Conservation (phyloP, 2,329 filamentous ascomycete genomes). For the Trichoderma arundinaceum region DNA sequence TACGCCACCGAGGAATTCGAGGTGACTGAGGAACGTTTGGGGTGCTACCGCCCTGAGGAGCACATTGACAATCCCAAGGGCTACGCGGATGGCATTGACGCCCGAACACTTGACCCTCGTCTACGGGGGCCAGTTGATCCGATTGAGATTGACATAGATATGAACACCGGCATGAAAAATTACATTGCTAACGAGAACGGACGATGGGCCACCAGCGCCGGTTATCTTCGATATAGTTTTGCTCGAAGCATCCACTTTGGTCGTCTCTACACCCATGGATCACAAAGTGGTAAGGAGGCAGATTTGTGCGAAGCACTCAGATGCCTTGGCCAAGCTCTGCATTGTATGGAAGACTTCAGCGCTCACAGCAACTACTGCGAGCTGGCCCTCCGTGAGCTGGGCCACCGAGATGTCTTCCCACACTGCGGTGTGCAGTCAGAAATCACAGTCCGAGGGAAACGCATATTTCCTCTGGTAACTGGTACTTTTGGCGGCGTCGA, state of each 20-base stretch:
- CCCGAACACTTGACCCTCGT: slow-evolving; percentile 78
- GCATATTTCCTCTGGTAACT: slow-evolving; percentile 76
- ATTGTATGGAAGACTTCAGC: slow-evolving; percentile 79
- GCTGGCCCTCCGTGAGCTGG: slow-evolving; percentile 75
- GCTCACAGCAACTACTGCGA: slow-evolving; percentile 87
- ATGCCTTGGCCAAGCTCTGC: slow-evolving; percentile 75
- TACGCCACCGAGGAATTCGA: slow-evolving; percentile 88
- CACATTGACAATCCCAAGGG: slow-evolving; percentile 80
- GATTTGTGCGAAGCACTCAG: slow-evolving; percentile 82
- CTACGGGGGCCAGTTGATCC: slow-evolving; percentile 79
- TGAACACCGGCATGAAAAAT: slow-evolving; percentile 93
- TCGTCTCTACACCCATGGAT: slow-evolving; percentile 72
- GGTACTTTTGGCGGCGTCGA: slow-evolving; percentile 79
- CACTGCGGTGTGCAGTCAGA: slow-evolving; percentile 72
- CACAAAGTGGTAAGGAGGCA: slow-evolving; percentile 68
- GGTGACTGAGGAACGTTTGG: slow-evolving; percentile 78
- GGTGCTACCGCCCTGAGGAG: slow-evolving; percentile 79
- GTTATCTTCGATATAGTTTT: slow-evolving; percentile 80
- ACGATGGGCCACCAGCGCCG: slow-evolving; percentile 86
- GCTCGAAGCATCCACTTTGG: slow-evolving; percentile 78
- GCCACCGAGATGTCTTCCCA: slow-evolving; percentile 79
- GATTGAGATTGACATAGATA: slow-evolving; percentile 74
- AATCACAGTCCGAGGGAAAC: slow-evolving; percentile 66
- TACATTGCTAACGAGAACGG: slow-evolving; percentile 94
- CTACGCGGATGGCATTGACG: slow-evolving; percentile 86